These are phyloP conservation scores for Coemansia sp. DNA, from an alignment of 192 early-diverging fungal genomes.

Conservation along the genomic window DNA sequence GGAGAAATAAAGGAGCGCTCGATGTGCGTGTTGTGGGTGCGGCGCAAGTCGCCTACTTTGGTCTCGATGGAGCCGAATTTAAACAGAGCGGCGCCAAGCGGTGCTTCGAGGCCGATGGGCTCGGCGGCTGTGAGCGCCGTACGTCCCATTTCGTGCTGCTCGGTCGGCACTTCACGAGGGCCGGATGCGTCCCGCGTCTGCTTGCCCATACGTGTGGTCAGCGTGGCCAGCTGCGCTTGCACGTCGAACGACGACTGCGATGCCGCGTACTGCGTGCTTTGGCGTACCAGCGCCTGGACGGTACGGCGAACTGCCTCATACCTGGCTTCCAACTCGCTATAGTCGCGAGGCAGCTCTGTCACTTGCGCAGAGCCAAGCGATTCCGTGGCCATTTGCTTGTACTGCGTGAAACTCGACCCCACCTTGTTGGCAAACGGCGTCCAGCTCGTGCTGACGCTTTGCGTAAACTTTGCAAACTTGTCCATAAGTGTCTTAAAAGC, in stretches of 20 bases:
- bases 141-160: slow-evolving; percentile 73
- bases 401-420: slow-evolving; percentile 52
- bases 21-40: slow-evolving; percentile 74
- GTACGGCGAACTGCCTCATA: slow-evolving; percentile 31
- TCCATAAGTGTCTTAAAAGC: slow-evolving; percentile 25
- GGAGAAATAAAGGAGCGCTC: slow-evolving; percentile 74
- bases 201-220: slow-evolving; percentile 46
- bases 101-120: slow-evolving; percentile 73
- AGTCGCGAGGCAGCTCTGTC: slow-evolving; percentile 92
- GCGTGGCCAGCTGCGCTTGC: slow-evolving; percentile 58
- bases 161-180: slow-evolving; percentile 50
- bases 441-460: slow-evolving; percentile 48
- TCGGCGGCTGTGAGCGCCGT: slow-evolving; percentile 66
- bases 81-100: slow-evolving; percentile 78
- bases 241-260: slow-evolving; percentile 69
- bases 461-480: slow-evolving; percentile 51
- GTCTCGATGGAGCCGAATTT: slow-evolving; percentile 86
- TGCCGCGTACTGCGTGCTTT: slow-evolving; percentile 70
- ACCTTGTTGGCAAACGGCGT: slow-evolving; percentile 52
- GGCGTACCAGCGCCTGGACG: slow-evolving; percentile 60
- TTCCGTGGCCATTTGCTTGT: slow-evolving; percentile 78
- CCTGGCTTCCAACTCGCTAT: slow-evolving; percentile 79
- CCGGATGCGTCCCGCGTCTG: slow-evolving; percentile 56
- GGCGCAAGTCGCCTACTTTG: slow-evolving; percentile 74
- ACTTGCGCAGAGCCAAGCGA: slow-evolving; percentile 69